A percentile compares a stretch with the other conserved stretches of the same genome.
Conservation (phyloP, 2,329 filamentous ascomycete species). For the Aspergillus spinulosporus region DNA sequence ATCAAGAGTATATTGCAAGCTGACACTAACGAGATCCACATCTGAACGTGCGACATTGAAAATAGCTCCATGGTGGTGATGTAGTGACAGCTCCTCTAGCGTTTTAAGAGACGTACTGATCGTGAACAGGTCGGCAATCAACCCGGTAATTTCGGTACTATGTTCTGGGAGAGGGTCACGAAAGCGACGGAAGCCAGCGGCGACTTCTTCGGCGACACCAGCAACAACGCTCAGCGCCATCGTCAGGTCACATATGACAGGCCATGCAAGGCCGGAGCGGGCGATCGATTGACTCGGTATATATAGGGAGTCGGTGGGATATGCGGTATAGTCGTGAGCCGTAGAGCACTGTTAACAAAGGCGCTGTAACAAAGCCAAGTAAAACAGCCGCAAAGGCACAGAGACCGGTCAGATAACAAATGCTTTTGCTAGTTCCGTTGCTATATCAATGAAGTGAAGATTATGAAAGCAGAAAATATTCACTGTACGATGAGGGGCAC, state of each 20-base stretch:
- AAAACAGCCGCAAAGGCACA: neutral
- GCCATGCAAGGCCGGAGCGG: conserved; percentile 15
- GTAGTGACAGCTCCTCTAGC: conserved; percentile 48
- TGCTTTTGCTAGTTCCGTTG: neutral
- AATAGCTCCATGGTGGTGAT: conserved; percentile 40
- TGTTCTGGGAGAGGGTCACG: conserved; percentile 52
- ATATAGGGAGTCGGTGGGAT: neutral
- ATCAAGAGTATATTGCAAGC: conserved; percentile 53
- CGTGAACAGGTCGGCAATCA: conserved; percentile 56
- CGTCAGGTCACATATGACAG: conserved; percentile 18
- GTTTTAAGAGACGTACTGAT: conserved; percentile 54
- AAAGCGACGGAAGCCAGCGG: conserved; percentile 53
- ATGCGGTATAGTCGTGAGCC: neutral
- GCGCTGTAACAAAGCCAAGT: neutral
- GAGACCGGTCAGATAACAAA: neutral
- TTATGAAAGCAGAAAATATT: neutral
- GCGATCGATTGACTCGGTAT: neutral
- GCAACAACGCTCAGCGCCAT: conserved; percentile 48
- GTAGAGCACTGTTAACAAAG: neutral
- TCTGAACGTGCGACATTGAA: conserved; percentile 48
- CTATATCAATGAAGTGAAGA: conserved; percentile 1
- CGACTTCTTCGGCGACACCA: conserved; percentile 55
- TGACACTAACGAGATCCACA: conserved; percentile 50
- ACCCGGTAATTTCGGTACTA: conserved; percentile 53
- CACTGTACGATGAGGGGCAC: conserved; percentile 19